phyloP scores from a whole-genome alignment of 2,329 filamentous ascomycete species.

The Decorospora gaudefroyi region DNA sequence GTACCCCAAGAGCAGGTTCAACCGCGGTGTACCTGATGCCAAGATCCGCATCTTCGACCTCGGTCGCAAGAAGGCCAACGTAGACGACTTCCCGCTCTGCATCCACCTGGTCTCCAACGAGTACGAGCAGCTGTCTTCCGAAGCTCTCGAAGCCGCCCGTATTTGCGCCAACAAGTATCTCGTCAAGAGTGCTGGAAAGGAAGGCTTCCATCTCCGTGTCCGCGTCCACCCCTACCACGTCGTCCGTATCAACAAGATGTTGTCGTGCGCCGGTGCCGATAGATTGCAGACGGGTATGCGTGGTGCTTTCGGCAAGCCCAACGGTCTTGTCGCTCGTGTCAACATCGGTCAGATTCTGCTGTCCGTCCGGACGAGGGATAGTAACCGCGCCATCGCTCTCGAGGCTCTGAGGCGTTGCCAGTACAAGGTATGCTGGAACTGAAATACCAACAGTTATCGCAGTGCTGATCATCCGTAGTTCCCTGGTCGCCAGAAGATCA shows the following conservation, averaged over 20 bases:
- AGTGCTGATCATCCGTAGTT: constrained; percentile 56
- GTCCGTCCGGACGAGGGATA: constrained; percentile 95
- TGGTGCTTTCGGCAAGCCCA: constrained; percentile 99
- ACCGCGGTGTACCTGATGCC: constrained; percentile 90
- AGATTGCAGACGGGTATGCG: constrained; percentile 99
- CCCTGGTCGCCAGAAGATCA: constrained; percentile 99
- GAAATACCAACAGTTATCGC: neutral
- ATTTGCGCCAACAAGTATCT: constrained; percentile 99
- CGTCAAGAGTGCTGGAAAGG: constrained; percentile 70
- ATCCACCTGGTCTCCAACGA: constrained; percentile 99
- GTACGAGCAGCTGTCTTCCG: constrained; percentile 99
- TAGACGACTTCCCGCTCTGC: constrained; percentile 98
- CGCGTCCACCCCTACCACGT: constrained; percentile 99
- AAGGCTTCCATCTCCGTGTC: constrained; percentile 72
- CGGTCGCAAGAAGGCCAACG: constrained; percentile 95
- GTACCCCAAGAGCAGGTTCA: constrained; percentile 99
- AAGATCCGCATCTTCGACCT: constrained; percentile 98
- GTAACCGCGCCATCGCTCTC: constrained; percentile 87
- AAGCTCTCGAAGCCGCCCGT: constrained; percentile 99
- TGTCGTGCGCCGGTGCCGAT: constrained; percentile 99
- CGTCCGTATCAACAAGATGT: constrained; percentile 99
- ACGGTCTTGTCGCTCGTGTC: constrained; percentile 98
- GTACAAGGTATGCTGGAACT: constrained; percentile 71
- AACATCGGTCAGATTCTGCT: constrained; percentile 99
- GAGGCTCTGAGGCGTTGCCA: constrained; percentile 98